phyloP scores from a whole-genome alignment of 129 eudicot genomes.

The Mikania micrantha region DNA sequence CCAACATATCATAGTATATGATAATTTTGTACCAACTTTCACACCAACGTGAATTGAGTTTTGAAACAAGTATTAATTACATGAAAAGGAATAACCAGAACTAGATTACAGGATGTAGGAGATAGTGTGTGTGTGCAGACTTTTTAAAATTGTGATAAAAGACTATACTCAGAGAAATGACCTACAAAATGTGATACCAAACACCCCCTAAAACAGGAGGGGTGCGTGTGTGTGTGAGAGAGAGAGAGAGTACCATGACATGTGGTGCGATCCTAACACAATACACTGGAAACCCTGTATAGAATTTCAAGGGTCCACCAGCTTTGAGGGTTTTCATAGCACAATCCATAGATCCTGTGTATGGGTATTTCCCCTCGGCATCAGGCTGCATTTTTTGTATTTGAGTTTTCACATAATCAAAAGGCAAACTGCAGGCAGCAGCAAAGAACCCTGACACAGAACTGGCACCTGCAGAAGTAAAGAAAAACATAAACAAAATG shows the following conservation, averaged over 20 bases:
- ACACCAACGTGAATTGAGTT: no score
- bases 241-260: conserved; percentile 61
- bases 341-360: conserved; percentile 83
- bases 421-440: conserved; percentile 91
- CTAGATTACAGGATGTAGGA: no score
- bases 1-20: neutral
- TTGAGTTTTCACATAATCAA: conserved; percentile 86
- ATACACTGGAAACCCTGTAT: conserved; percentile 89
- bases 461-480: conserved; percentile 63
- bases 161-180: neutral
- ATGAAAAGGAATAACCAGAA: no score
- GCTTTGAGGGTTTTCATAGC: conserved; percentile 72
- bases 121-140: no score
- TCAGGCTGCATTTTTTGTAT: conserved; percentile 95
- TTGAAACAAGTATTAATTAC: no score
- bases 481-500: neutral
- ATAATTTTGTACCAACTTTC: no score
- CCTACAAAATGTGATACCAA: neutral
- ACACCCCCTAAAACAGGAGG: neutral
- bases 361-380: conserved; percentile 78
- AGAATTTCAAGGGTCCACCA: conserved; percentile 83
- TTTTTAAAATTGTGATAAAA: no score
- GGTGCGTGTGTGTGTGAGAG: neutral
- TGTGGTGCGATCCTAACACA: conserved; percentile 93
- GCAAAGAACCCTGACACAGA: conserved; percentile 90